A percentile compares a stretch with the other conserved stretches of the same genome.
Conservation (phyloP, 805 yeast genomes). For the Yamadazyma takamatsuzukensis region DNA sequence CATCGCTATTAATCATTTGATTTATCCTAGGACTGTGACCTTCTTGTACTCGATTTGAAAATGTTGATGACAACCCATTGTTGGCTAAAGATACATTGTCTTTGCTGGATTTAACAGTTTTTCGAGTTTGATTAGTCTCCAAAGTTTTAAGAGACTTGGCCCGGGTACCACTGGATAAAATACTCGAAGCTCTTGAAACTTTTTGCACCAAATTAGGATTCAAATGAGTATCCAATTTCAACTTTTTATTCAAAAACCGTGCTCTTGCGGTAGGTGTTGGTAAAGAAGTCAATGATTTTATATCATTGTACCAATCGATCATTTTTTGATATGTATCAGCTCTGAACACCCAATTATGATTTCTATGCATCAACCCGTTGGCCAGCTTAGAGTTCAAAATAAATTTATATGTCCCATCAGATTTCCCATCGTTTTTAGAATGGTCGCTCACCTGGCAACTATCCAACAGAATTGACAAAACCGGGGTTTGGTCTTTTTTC, state of each 20-base stretch:
- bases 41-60: slow-evolving; percentile 25
- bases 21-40: slow-evolving; percentile 32
- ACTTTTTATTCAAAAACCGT: slow-evolving; percentile 28
- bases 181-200: slow-evolving; percentile 11
- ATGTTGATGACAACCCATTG: slow-evolving; percentile 35
- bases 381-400: slow-evolving; percentile 69
- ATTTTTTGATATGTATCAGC: slow-evolving; percentile 77
- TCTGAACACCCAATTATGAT: slow-evolving; percentile 93
- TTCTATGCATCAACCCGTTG: slow-evolving; percentile 69
- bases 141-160: slow-evolving; percentile 7
- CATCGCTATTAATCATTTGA: slow-evolving; percentile 44
- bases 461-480: slow-evolving; percentile 75
- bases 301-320: slow-evolving; percentile 82
- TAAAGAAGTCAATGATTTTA: slow-evolving; percentile 62
- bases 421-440: slow-evolving; percentile 62
- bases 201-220: slow-evolving; percentile 13
- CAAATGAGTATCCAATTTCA: slow-evolving; percentile 10
- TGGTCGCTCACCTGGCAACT: slow-evolving; percentile 83
- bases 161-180: slow-evolving; percentile 6
- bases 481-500: slow-evolving; percentile 74
- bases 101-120: not conserved
- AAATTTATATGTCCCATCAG: slow-evolving; percentile 65
- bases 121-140: slow-evolving; percentile 7
- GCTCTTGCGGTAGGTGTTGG: slow-evolving; percentile 60
- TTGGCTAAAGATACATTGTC: slow-evolving; percentile 5